phyloP scores from a whole-genome alignment of 768 basidiomycete genomes.

The Calocybe gangraenosa region DNA sequence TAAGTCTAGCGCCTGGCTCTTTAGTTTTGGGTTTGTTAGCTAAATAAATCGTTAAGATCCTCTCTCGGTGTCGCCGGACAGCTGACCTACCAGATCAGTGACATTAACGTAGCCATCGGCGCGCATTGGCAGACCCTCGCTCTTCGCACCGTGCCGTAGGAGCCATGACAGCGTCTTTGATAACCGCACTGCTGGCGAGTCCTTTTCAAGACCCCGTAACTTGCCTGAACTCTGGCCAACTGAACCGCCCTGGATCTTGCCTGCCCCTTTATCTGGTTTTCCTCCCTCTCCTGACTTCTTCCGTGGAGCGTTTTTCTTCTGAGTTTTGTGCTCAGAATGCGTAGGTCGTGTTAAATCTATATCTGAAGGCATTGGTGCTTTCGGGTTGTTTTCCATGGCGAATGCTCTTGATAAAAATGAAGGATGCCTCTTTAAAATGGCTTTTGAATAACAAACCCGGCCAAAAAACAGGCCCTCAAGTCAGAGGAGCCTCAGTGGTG shows the following conservation, averaged over 20 bases:
- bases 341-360: background rate
- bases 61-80: background rate
- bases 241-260: conserved; percentile 5
- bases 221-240: conserved; percentile 28
- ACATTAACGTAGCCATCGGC: conserved; percentile 85
- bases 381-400: background rate
- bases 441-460: no score
- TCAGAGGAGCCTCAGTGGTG: no score
- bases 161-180: conserved; percentile 91
- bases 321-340: background rate
- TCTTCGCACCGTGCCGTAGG: conserved; percentile 84
- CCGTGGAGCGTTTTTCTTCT: conserved; percentile 2
- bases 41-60: conserved; percentile 22
- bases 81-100: conserved; percentile 71
- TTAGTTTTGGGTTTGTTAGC: conserved; percentile 69
- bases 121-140: conserved; percentile 71
- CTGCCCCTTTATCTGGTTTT: conserved; percentile 7
- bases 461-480: no score
- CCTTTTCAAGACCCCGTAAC: conserved; percentile 55
- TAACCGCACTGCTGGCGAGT: conserved; percentile 63
- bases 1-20: conserved; percentile 46
- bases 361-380: background rate
- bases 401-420: no score
- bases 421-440: no score
- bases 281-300: conserved; percentile 9